Evolutionary conservation across 495 filamentous ascomycete species (phyloP).

Genomic region (Penicillium arizonense): DNA sequence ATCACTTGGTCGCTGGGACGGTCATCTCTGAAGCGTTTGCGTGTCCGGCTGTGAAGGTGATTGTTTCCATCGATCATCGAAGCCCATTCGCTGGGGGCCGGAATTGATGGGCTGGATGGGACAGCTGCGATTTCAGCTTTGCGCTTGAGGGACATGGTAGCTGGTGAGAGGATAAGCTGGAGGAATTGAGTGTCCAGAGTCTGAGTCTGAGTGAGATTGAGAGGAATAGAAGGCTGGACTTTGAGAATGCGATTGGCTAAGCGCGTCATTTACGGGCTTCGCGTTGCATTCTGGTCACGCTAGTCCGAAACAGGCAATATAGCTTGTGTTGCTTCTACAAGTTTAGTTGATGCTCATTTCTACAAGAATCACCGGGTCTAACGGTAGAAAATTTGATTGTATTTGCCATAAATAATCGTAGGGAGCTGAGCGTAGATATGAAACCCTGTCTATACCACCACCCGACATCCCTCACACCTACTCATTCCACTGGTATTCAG

Average conservation of each 20-base stretch:
- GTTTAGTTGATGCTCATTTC: neutral
- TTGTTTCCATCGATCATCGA: slow-evolving; percentile 31
- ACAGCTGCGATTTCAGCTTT: slow-evolving; percentile 44
- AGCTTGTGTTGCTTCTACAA: neutral
- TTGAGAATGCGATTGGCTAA: slow-evolving; percentile 15
- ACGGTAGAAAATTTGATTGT: too few species aligned
- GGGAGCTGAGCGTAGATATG: too few species aligned
- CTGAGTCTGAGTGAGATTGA: slow-evolving; percentile 3
- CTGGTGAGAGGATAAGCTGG: too few species aligned
- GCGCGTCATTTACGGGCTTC: slow-evolving; percentile 19
- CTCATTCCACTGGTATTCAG: slow-evolving; percentile 1
- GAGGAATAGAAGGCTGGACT: slow-evolving; percentile 8
- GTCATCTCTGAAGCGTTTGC: slow-evolving; percentile 51
- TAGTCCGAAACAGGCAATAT: slow-evolving; percentile 25
- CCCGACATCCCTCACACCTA: neutral
- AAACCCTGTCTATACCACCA: too few species aligned
- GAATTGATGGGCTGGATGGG: slow-evolving; percentile 29
- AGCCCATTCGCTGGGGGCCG: slow-evolving; percentile 25
- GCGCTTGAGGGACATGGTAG: slow-evolving; percentile 49
- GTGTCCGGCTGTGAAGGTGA: slow-evolving; percentile 49
- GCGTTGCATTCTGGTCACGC: slow-evolving; percentile 22
- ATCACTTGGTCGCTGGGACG: slow-evolving; percentile 46
- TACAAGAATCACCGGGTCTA: too few species aligned
- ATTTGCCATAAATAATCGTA: too few species aligned
- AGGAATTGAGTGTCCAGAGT: too few species aligned